A percentile compares a stretch with the other conserved stretches of the same genome.
phyloP scores from a whole-genome alignment of 495 filamentous ascomycete species.

The Lasiosphaeria miniovina region DNA sequence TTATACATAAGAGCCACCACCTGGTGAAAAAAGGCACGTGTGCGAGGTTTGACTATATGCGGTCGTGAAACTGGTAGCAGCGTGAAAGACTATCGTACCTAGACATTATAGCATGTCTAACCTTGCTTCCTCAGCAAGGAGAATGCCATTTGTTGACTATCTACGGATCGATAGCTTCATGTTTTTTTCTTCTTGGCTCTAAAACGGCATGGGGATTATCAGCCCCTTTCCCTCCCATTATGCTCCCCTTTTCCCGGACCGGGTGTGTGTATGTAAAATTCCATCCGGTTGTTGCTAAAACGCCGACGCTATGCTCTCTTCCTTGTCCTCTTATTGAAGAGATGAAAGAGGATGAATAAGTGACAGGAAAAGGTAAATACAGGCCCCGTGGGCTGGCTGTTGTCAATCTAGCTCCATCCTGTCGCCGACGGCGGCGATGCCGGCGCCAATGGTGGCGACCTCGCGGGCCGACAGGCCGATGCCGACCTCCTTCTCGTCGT shows the following conservation, averaged over 20 bases:
- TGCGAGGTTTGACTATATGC: too few species aligned
- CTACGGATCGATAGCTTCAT: not conserved
- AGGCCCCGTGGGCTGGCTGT: not conserved
- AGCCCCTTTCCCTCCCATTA: not conserved
- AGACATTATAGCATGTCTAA: too few species aligned
- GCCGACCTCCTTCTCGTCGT: slow-evolving; percentile 63
- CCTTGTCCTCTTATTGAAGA: too few species aligned
- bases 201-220: too few species aligned
- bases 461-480: slow-evolving; percentile 26
- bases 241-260: not conserved
- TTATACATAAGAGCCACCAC: too few species aligned
- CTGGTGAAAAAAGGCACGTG: too few species aligned
- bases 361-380: not conserved
- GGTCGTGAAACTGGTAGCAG: too few species aligned
- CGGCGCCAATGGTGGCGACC: slow-evolving; percentile 34
- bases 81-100: too few species aligned
- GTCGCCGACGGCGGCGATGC: slow-evolving; percentile 35
- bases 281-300: not conserved
- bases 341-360: not conserved
- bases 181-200: not conserved
- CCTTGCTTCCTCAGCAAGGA: too few species aligned
- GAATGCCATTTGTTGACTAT: too few species aligned
- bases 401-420: slow-evolving; percentile 45
- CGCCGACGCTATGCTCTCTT: slow-evolving; percentile 3
- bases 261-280: too few species aligned